Conservation (phyloP, 805 yeast genomes). For the Yarrowia bubula region DNA sequence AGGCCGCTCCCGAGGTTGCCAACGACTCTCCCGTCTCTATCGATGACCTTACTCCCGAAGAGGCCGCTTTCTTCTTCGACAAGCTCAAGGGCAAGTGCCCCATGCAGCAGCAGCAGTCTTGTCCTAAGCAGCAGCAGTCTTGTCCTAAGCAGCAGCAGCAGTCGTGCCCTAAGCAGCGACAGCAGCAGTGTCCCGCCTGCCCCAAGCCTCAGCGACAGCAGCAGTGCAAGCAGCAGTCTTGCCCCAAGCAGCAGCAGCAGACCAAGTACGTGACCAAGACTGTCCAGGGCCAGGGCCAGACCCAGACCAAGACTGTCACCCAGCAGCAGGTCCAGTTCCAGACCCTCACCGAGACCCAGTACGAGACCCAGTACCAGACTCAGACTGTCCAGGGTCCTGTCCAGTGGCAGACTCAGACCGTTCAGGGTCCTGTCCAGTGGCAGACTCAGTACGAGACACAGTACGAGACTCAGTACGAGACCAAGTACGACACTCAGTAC, state of each 20-base stretch:
- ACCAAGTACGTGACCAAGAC: background rate
- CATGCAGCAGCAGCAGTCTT: background rate
- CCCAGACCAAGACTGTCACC: background rate
- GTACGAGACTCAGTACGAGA: too few species aligned
- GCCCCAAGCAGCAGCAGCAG: conserved; percentile 20
- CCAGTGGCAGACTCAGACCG: background rate
- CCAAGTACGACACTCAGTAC: too few species aligned
- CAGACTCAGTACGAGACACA: too few species aligned
- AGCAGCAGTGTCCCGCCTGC: conserved; percentile 12
- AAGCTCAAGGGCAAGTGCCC: conserved; percentile 20
- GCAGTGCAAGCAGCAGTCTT: background rate
- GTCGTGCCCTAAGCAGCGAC: conserved; percentile 10
- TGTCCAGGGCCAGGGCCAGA: background rate
- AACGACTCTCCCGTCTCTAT: conserved; percentile 6
- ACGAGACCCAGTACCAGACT: background rate
- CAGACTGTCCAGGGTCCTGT: background rate
- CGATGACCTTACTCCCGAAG: conserved; percentile 8
- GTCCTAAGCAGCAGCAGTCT: conserved; percentile 11
- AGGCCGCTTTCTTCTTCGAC: conserved; percentile 11
- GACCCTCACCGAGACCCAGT: background rate
- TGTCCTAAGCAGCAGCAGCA: background rate
- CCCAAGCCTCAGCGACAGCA: conserved; percentile 6
- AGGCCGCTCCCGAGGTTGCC: background rate
- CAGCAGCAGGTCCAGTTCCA: background rate
- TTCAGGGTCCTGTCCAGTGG: background rate